Percentiles rank a stretch among this genome's conserved stretches.
phyloP scores from a whole-genome alignment of 2,329 filamentous ascomycete species.

The Chrysoporthe deuterocubensis region DNA sequence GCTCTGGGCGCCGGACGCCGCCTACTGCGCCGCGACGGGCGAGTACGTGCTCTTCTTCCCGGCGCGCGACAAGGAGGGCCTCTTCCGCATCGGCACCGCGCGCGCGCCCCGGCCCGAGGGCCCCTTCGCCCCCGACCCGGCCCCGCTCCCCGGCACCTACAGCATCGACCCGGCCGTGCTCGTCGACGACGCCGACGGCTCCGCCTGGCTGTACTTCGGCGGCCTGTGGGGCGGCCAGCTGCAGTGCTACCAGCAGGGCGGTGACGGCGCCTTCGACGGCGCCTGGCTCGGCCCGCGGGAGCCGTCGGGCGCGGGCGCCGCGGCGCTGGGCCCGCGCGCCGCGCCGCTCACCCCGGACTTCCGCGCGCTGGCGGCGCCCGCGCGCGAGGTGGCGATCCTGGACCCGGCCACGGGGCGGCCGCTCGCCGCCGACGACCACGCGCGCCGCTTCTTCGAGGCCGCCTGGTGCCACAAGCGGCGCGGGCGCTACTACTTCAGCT shows the following conservation, averaged over 20 bases:
- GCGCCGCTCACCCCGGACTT: conserved; percentile 68
- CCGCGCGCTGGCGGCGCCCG: conserved; percentile 59
- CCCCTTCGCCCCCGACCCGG: conserved; percentile 68
- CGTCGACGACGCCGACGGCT: conserved; percentile 65
- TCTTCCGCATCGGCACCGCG: conserved; percentile 79
- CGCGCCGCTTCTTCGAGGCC: conserved; percentile 78
- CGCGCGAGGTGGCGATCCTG: conserved; percentile 66
- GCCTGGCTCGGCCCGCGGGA: conserved; percentile 61
- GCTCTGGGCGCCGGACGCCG: conserved; percentile 81
- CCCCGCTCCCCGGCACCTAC: conserved; percentile 70
- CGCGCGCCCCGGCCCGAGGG: conserved; percentile 66
- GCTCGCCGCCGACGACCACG: conserved; percentile 70
- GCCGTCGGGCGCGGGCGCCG: conserved; percentile 56
- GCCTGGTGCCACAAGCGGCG: conserved; percentile 78
- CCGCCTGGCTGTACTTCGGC: conserved; percentile 75
- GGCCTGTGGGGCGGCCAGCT: conserved; percentile 82
- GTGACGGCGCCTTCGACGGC: conserved; percentile 56
- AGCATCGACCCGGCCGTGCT: conserved; percentile 79
- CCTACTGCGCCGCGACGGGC: conserved; percentile 56
- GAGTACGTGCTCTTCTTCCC: conserved; percentile 81
- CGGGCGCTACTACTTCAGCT: conserved; percentile 74
- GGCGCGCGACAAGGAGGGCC: conserved; percentile 68
- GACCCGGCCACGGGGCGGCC: conserved; percentile 63
- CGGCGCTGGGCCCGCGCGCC: conserved; percentile 69
- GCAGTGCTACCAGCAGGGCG: conserved; percentile 70